These are phyloP conservation scores for Globisporangium recalcitrans DNA, from an alignment of 352 stramenopile genomes.

Conservation along the genomic window DNA sequence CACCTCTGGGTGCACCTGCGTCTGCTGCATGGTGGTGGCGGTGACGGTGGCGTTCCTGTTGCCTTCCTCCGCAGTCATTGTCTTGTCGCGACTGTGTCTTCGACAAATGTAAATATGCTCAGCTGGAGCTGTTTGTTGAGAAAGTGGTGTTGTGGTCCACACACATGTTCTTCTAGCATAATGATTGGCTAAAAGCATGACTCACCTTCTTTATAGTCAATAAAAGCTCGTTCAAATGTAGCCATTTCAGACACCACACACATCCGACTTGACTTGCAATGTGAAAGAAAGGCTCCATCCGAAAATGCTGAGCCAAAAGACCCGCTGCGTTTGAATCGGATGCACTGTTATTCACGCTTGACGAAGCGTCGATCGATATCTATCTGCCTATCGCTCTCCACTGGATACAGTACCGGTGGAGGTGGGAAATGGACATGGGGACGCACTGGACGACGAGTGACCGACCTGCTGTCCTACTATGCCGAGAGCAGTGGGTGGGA, in stretches of 20 bases:
- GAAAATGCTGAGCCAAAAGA: no score
- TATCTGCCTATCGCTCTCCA: not conserved
- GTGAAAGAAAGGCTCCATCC: not conserved
- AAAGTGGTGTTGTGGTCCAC: not conserved
- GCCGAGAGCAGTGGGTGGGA: slow-evolving; percentile 40
- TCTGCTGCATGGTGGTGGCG: not conserved
- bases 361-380: not conserved
- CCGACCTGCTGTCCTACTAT: not conserved
- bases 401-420: no score
- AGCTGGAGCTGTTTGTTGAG: not conserved
- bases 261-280: no score
- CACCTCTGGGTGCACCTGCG: slow-evolving; percentile 19
- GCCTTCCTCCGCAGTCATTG: no score
- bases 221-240: not conserved
- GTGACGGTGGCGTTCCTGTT: not conserved
- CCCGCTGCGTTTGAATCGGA: not conserved
- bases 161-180: not conserved
- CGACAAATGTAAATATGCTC: no score
- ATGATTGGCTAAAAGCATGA: not conserved
- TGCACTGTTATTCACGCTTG: not conserved
- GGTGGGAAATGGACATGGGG: not conserved
- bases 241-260: not conserved
- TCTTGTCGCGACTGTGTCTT: not conserved
- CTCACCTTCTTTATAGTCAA: not conserved
- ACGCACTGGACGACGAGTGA: not conserved